Percentiles rank a stretch among this genome's conserved stretches.
Conservation (phyloP, 371 early-diverging fungal species). For the Saksenaea vasiformis region DNA sequence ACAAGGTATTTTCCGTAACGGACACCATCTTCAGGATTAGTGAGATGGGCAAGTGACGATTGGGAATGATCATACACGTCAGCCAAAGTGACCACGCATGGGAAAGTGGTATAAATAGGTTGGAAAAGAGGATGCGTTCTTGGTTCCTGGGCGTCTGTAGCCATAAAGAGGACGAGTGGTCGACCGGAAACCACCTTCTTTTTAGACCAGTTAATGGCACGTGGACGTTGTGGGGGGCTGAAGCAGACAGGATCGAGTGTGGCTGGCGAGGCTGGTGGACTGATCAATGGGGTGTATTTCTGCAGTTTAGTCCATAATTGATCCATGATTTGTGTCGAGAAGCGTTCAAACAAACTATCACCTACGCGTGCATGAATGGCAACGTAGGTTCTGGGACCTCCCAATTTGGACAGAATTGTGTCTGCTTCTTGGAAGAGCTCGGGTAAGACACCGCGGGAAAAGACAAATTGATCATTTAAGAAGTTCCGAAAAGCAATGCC, state of each 20-base stretch:
- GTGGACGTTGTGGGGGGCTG: neutral
- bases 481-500: slow-evolving; percentile 28
- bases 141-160: slow-evolving; percentile 41
- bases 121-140: slow-evolving; percentile 18
- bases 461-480: slow-evolving; percentile 32
- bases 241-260: slow-evolving; percentile 8
- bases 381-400: slow-evolving; percentile 51
- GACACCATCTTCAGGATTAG: slow-evolving; percentile 36
- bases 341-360: slow-evolving; percentile 53
- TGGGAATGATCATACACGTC: slow-evolving; percentile 33
- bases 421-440: slow-evolving; percentile 44
- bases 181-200: slow-evolving; percentile 19
- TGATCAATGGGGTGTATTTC: slow-evolving; percentile 28
- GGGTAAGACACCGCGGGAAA: slow-evolving; percentile 29
- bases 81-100: slow-evolving; percentile 40
- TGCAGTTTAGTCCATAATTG: slow-evolving; percentile 31
- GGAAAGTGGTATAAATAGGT: slow-evolving; percentile 26
- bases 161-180: slow-evolving; percentile 43
- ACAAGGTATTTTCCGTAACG: slow-evolving; percentile 37
- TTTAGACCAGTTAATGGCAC: slow-evolving; percentile 24
- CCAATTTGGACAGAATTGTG: slow-evolving; percentile 48
- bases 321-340: slow-evolving; percentile 32
- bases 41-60: slow-evolving; percentile 29
- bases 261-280: neutral
- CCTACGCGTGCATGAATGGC: slow-evolving; percentile 55